Evolutionary conservation across 2,329 filamentous ascomycete species (phyloP), one percentile per base, ranked within the genome.

Genomic region (Dactylellina leptospora): DNA sequence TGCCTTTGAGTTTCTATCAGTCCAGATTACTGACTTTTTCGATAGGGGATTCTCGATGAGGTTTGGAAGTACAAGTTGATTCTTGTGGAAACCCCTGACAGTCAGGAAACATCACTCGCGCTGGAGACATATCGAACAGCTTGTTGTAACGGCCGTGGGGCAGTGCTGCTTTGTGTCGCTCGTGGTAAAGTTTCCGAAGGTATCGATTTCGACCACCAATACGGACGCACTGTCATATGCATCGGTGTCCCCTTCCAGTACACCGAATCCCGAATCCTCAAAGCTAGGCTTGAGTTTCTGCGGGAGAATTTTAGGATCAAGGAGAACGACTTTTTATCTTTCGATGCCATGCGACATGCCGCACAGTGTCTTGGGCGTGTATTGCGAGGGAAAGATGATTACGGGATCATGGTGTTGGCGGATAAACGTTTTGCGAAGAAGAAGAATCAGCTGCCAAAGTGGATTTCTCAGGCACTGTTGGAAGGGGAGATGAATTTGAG

Each of bases 11-110:
- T 23, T 27, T 16, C 28, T 22, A 5, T 16, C 8, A 4, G 18
- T 53, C n/a, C 4, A 16, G 27, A 27, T 42, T 9, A 20, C 44
- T 55, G 20, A 71, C 38, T 1, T 11, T 13, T 6, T 10, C 2
- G 13, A 25, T 50, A 76, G 75, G 92, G 92, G 23, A 96, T 97
- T 74, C 83, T 99, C 33, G 95, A 99, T 80, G 90, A 95, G 78
- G 92, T 99, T 28, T 99, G 95, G 95, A 97, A 96, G 80, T 97
- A 96, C 83, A 99, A 99, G 80, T 85, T 99, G 75, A 97, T 99
- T 75, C 85, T 99, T 5, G 95, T 99, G 70, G 95, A 99, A 82
- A 99, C 96, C 0, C 95, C 95, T 0, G 95, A 99, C 79, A 92
- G 92, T 0, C 95, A 99, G 80, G 95, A 99, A 81, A 99, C 95